Base-by-base conservation (phyloP, 257 asterid genomes). In the Coffea canephora region DNA sequence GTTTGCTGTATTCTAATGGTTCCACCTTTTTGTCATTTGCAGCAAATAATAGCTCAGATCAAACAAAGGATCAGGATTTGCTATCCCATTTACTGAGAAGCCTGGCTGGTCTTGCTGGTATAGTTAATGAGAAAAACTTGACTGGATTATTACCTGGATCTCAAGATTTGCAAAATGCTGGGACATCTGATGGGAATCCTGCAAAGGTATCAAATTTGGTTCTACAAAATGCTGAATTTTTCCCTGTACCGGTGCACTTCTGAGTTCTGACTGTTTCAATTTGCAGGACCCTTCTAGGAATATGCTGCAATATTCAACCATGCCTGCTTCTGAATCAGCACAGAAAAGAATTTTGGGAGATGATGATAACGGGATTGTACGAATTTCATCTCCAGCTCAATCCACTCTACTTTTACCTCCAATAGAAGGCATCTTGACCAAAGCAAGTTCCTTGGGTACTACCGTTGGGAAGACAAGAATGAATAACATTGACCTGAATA, bases 401-500 rank as follows among this genome's bases (percentile, higher is more conserved):
- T 70, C 90, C 77, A 82, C 85, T 66, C 82, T 69, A 69, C 83
- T 55, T 34, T 81, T 84, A 81, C 82, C 85, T 68, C 75, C 79
- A 36, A 84, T 87, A 61, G 85, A 80, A 75, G 85, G 86, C 85
- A 79, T 64, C 73, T 80, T 84, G 45, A 25, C 81, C 77, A 84
- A 71, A 79, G 85, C 76, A 85, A 88, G 83, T 62, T 72, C 87
- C 73, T 71, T 82, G 41, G 87, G 82, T 77, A 73, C 88, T 31
- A 59, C 67, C 21, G 69, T 62, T 66, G 89, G 91, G 69, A 89
- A 84, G 88, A 76, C 71, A 16, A 88, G 80, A 82, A 79, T 89
- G 83, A 86, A 81, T 78, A 78, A 84, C 77, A 85, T 96, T 71
- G 99, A 96, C 91, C 84, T 96, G 87, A 96, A 96, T 86, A 79